These are phyloP conservation scores for Penicillium sp. DNA, from an alignment of 2,329 filamentous ascomycete genomes.

Conservation along the genomic window DNA sequence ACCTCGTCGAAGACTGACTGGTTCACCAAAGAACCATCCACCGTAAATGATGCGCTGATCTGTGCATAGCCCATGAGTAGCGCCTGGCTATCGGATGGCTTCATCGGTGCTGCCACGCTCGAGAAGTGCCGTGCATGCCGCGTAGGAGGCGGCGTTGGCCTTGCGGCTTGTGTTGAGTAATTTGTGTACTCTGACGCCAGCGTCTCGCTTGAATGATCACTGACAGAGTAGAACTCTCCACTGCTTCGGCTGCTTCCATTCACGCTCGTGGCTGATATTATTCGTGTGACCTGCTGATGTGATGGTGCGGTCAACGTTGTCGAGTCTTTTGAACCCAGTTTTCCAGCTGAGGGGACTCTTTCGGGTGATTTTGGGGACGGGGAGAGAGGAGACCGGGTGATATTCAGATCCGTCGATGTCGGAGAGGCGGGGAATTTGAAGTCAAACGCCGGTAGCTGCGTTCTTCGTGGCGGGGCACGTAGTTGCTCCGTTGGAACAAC, in stretches of 20 bases:
- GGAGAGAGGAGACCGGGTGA: conserved; percentile 29
- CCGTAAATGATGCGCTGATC: conserved; percentile 83
- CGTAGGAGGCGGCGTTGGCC: conserved; percentile 39
- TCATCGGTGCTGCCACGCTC: conserved; percentile 33
- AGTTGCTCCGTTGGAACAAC: conserved; percentile 41
- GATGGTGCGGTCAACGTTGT: conserved; percentile 29
- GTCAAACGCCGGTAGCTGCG: conserved; percentile 42
- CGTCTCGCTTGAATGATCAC: conserved; percentile 94
- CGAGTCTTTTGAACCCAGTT: conserved; percentile 25
- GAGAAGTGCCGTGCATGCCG: conserved; percentile 49
- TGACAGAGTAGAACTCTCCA: conserved; percentile 90
- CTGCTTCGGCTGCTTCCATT: conserved; percentile 84
- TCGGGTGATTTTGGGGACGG: conserved; percentile 33
- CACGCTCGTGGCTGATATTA: conserved; percentile 76
- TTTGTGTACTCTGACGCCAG: conserved; percentile 80
- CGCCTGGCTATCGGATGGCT: conserved; percentile 56
- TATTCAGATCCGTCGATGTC: conserved; percentile 32
- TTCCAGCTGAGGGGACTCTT: conserved; percentile 21
- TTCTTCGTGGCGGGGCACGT: conserved; percentile 42
- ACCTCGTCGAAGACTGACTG: conserved; percentile 91
- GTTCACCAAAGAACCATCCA: conserved; percentile 90
- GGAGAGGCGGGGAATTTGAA: conserved; percentile 60
- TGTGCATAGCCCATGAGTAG: conserved; percentile 99
- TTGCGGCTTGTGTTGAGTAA: conserved; percentile 54
- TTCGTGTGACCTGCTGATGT: conserved; percentile 55